These are phyloP conservation scores for Aureobasidium sp. DNA, from an alignment of 2,329 filamentous ascomycete genomes.

Conservation along the genomic window DNA sequence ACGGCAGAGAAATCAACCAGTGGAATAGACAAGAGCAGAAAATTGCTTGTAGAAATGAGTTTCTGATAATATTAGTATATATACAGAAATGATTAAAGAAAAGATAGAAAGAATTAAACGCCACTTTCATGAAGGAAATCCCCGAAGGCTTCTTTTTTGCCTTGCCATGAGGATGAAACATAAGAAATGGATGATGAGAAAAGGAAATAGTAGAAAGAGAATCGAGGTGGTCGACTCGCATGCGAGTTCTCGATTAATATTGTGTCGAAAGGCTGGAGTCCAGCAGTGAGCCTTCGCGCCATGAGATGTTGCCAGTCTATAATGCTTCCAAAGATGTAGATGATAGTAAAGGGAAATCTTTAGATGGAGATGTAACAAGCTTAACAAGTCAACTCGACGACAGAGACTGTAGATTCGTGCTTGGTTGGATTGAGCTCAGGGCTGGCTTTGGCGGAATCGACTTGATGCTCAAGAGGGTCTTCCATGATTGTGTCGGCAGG, in stretches of 20 bases:
- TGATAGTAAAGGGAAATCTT: not conserved
- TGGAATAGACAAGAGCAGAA: not conserved
- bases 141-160: not conserved
- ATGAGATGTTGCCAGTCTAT: conserved; percentile 12
- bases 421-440: conserved; percentile 10
- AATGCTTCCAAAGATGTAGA: conserved; percentile 2
- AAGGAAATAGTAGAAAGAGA: not conserved
- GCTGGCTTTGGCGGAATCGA: conserved; percentile 20
- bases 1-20: too few species aligned
- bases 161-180: not conserved
- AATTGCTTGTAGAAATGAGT: not conserved
- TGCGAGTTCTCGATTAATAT: conserved; percentile 7
- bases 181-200: not conserved
- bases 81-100: conserved; percentile 4
- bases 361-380: not conserved
- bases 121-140: not conserved
- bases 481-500: conserved; percentile 19
- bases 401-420: not conserved
- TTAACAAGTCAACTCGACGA: conserved; percentile 9
- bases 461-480: not conserved
- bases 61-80: too few species aligned
- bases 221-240: not conserved
- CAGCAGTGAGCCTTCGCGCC: conserved; percentile 13
- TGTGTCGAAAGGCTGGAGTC: conserved; percentile 15
- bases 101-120: not conserved